Conservation (phyloP, 345 rosid species). For the Mercurialis annua region DNA sequence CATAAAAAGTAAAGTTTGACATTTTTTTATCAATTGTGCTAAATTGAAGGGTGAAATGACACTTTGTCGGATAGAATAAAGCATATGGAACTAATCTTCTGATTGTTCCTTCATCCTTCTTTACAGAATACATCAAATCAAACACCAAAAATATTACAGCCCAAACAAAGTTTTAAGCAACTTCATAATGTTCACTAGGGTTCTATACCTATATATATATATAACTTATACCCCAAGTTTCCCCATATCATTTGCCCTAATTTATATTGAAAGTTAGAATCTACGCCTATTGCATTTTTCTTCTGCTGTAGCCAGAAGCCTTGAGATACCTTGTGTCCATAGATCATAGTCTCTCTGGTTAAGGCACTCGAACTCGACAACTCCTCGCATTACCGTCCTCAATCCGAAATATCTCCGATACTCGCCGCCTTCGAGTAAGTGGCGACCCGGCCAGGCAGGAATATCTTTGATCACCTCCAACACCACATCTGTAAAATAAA, state of each 20-base stretch:
- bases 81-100: neutral
- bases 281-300: constrained; percentile 55
- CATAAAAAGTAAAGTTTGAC: too few species aligned
- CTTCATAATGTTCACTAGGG: neutral
- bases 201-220: neutral
- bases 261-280: constrained; percentile 28
- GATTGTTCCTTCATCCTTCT: neutral
- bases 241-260: neutral
- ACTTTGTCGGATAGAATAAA: too few species aligned
- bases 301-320: constrained; percentile 64
- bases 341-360: constrained; percentile 78
- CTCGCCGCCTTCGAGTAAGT: constrained; percentile 82
- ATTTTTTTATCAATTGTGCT: too few species aligned
- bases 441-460: constrained; percentile 89
- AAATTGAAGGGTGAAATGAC: too few species aligned
- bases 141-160: neutral
- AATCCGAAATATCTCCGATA: constrained; percentile 68
- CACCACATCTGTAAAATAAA: constrained; percentile 57
- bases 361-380: constrained; percentile 75
- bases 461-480: constrained; percentile 65
- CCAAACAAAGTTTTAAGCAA: neutral
- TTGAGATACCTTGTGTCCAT: constrained; percentile 91
- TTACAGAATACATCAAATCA: constrained; percentile 5
- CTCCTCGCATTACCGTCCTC: constrained; percentile 56
- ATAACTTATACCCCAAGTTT: constrained; percentile 2